Evolutionary conservation across 371 early-diverging fungal genomes (phyloP).

Genomic region (Rhizopus delemar): DNA sequence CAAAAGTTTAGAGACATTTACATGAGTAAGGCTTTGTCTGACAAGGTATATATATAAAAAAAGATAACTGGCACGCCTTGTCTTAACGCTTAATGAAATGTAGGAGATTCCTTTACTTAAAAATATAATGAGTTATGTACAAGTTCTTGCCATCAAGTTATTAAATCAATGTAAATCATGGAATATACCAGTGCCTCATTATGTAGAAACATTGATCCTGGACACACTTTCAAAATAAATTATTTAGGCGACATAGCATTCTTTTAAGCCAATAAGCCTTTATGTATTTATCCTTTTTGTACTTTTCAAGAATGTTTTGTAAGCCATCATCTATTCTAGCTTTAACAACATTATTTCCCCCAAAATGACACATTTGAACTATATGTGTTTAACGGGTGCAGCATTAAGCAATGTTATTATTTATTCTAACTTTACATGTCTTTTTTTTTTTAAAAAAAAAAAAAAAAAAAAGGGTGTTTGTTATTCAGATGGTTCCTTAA

Average conservation of each 20-base stretch:
- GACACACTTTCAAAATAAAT: neutral
- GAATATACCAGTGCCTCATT: slow-evolving; percentile 38
- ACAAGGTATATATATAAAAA: neutral
- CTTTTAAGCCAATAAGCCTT: neutral
- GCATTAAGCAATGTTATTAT: too few relatives aligned
- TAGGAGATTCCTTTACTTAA: neutral
- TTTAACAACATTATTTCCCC: too few relatives aligned
- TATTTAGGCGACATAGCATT: neutral
- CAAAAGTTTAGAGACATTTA: slow-evolving; percentile 73
- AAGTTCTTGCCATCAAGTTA: slow-evolving; percentile 2
- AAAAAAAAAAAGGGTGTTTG: too few relatives aligned
- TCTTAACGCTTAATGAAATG: neutral
- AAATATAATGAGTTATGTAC: neutral
- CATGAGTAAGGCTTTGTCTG: slow-evolving; percentile 39
- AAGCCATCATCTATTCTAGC: too few relatives aligned
- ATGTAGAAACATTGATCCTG: neutral
- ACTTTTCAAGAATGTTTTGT: too few relatives aligned
- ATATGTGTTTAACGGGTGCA: too few relatives aligned
- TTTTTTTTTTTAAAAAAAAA: too few relatives aligned
- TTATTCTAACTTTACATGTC: too few relatives aligned
- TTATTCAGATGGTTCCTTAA: too few relatives aligned
- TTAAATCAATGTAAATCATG: slow-evolving; percentile 14
- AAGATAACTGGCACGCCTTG: neutral
- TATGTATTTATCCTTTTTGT: too few relatives aligned
- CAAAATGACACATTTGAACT: too few relatives aligned